Percentiles rank a stretch among this genome's conserved stretches.
Conservation (phyloP, 345 rosid genomes). For the Dovyalis caffra region DNA sequence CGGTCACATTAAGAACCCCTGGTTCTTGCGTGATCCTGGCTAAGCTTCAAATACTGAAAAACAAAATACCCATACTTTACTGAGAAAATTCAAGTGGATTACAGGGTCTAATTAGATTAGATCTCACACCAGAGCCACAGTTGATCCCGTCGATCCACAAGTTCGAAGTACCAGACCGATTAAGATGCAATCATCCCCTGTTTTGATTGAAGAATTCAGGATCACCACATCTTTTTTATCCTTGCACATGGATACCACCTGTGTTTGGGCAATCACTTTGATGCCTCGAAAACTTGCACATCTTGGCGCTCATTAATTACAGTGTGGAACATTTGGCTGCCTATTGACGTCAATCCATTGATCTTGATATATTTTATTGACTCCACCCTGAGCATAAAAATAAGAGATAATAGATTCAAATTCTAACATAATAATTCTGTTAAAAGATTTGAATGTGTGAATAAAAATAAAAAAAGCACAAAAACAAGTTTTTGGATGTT, state of each 20-base stretch:
- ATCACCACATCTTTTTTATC: background rate
- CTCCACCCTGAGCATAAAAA: no score
- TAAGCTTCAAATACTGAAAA: constrained; percentile 12
- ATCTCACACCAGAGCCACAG: constrained; percentile 4
- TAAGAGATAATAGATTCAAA: no score
- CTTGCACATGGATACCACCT: constrained; percentile 9
- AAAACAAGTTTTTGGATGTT: no score
- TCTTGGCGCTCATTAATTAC: background rate
- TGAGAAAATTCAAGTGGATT: background rate
- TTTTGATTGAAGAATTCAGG: background rate
- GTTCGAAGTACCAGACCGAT: constrained; percentile 6
- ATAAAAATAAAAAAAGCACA: no score
- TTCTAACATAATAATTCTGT: no score
- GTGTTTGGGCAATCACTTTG: constrained; percentile 11
- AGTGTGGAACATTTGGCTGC: constrained; percentile 7
- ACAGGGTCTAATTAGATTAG: background rate
- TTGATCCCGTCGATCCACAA: constrained; percentile 9
- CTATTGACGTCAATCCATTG: constrained; percentile 5
- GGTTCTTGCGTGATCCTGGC: background rate
- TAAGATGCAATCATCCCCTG: constrained; percentile 13
- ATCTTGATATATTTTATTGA: background rate
- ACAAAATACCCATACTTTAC: no score
- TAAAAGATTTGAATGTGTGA: no score
- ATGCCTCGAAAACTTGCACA: background rate
- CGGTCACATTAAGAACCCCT: constrained; percentile 5